Evolutionary conservation across 495 filamentous ascomycete genomes (phyloP).

Genomic region (Baudoinia panamericana): DNA sequence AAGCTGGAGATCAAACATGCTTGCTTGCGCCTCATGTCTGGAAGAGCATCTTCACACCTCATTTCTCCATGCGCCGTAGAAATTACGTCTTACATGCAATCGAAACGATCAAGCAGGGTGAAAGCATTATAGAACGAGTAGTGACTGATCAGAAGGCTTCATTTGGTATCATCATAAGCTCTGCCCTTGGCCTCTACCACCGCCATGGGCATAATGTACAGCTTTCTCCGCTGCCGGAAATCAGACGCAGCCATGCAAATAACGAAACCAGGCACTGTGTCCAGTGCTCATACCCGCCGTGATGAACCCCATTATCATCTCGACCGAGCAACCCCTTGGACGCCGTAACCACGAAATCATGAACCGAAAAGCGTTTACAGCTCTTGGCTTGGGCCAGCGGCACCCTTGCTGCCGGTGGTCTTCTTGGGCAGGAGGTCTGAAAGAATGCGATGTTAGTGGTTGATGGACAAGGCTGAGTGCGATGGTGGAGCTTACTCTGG

Average conservation of each 20-base stretch:
- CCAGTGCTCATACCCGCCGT: conserved; percentile 16
- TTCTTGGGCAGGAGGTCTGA: conserved; percentile 96
- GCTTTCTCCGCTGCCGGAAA: conserved; percentile 6
- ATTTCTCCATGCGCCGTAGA: background rate
- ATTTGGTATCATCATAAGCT: conserved; percentile 22
- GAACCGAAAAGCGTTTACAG: conserved; percentile 52
- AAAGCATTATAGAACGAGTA: background rate
- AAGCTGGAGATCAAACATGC: too few relatives aligned
- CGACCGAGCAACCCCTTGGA: conserved; percentile 9
- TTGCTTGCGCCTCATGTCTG: too few relatives aligned
- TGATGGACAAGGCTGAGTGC: background rate
- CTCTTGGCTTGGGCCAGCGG: conserved; percentile 84
- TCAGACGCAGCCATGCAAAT: conserved; percentile 8
- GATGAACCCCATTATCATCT: conserved; percentile 18
- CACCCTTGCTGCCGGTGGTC: conserved; percentile 62
- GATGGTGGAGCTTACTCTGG: conserved; percentile 62
- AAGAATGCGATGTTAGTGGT: conserved; percentile 34
- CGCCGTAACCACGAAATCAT: conserved; percentile 34
- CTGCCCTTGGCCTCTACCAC: conserved; percentile 6
- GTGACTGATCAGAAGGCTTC: conserved; percentile 18
- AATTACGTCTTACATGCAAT: background rate
- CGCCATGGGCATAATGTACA: conserved; percentile 18
- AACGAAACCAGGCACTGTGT: conserved; percentile 4
- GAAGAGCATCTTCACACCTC: too few relatives aligned
- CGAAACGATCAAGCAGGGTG: background rate